Evolutionary conservation across 2,329 filamentous ascomycete species (phyloP).

Genomic region (Pochonia chlamydosporia): DNA sequence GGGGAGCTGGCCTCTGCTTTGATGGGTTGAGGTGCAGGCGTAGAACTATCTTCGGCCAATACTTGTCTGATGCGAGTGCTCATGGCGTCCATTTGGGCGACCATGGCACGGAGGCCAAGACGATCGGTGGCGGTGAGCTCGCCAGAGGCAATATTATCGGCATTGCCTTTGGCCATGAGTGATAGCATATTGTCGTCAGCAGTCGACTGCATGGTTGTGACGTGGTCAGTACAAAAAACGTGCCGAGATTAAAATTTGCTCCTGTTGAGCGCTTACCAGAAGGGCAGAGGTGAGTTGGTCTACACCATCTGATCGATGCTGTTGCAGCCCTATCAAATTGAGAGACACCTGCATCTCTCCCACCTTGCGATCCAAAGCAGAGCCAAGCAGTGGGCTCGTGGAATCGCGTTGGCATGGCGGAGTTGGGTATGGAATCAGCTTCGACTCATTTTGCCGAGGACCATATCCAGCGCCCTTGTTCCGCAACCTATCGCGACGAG

Average conservation of each 20-base stretch:
- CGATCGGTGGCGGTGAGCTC: constrained; percentile 37
- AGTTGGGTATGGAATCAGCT: constrained; percentile 22
- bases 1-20: constrained; percentile 19
- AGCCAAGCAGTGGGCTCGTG: constrained; percentile 20
- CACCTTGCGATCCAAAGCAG: constrained; percentile 39
- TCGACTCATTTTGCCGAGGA: constrained; percentile 22
- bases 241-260: background rate
- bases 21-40: constrained; percentile 13
- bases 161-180: constrained; percentile 43
- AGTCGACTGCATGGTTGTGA: constrained; percentile 27
- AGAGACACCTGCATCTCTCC: constrained; percentile 62
- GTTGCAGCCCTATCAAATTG: constrained; percentile 53
- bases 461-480: constrained; percentile 34
- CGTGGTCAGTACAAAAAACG: background rate
- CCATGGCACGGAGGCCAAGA: constrained; percentile 40
- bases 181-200: constrained; percentile 40
- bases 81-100: constrained; percentile 41
- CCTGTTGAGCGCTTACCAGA: constrained; percentile 46
- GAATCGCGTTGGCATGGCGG: constrained; percentile 14
- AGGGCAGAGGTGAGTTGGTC: constrained; percentile 53
- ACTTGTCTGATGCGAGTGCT: constrained; percentile 34
- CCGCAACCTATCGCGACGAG: constrained; percentile 23
- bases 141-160: constrained; percentile 34
- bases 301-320: constrained; percentile 42
- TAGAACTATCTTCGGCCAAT: constrained; percentile 26